Percentiles rank a stretch among this genome's conserved stretches.
phyloP scores from a whole-genome alignment of 2,329 filamentous ascomycete genomes.

The Colletotrichum eleusines region DNA sequence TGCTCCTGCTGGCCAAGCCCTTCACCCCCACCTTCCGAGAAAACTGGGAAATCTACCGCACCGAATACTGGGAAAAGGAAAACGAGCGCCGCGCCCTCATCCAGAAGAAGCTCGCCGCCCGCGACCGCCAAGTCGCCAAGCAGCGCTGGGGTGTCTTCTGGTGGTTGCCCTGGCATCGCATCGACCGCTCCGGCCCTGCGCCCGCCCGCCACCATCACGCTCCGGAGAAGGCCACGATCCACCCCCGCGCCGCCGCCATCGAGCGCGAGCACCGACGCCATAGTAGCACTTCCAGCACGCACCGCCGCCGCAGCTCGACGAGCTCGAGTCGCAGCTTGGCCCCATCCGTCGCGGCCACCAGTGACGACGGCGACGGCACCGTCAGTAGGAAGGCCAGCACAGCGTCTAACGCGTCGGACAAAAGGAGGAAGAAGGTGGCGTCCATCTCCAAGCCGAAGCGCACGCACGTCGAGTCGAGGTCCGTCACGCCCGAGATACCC shows the following conservation, averaged over 20 bases:
- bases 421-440: constrained; percentile 63
- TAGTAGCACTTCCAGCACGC: constrained; percentile 57
- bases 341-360: constrained; percentile 56
- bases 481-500: constrained; percentile 66
- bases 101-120: constrained; percentile 75
- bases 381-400: constrained; percentile 60
- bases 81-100: constrained; percentile 87
- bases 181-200: constrained; percentile 47
- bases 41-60: constrained; percentile 95
- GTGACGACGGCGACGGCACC: constrained; percentile 52
- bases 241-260: constrained; percentile 57
- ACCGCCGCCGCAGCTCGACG: constrained; percentile 65
- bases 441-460: constrained; percentile 57
- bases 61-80: constrained; percentile 96
- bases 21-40: constrained; percentile 95
- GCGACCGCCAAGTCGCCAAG: constrained; percentile 75
- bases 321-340: constrained; percentile 64
- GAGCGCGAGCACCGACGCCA: constrained; percentile 62
- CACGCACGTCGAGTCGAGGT: constrained; percentile 61
- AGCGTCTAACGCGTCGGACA: constrained; percentile 60
- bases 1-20: constrained; percentile 91
- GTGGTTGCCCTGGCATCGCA: constrained; percentile 80
- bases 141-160: constrained; percentile 81
- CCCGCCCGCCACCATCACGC: constrained; percentile 47
- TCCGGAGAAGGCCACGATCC: constrained; percentile 53